phyloP scores from a whole-genome alignment of 495 filamentous ascomycete species.

The Pyronema domesticum region DNA sequence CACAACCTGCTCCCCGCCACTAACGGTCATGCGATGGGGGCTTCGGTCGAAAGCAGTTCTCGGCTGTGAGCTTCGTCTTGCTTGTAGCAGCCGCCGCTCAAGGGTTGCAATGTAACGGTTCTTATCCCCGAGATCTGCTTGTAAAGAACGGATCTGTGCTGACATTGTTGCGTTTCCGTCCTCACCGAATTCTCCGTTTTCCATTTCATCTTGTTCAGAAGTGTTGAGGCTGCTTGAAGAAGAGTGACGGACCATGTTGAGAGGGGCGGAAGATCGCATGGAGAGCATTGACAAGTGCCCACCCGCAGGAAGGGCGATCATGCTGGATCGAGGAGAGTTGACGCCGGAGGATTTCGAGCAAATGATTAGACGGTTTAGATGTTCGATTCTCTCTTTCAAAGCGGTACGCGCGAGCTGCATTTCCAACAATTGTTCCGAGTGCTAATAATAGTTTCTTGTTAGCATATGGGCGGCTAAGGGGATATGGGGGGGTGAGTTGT shows the following conservation, averaged over 20 bases:
- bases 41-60: conserved; percentile 49
- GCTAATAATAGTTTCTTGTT: conserved; percentile 23
- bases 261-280: conserved; percentile 53
- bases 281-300: conserved; percentile 35
- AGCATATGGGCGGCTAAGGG: background rate
- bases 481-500: background rate
- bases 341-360: conserved; percentile 91
- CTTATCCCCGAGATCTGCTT: conserved; percentile 85
- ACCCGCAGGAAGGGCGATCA: conserved; percentile 8
- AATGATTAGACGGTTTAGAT: conserved; percentile 86
- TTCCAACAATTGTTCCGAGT: conserved; percentile 93
- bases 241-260: conserved; percentile 49
- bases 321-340: conserved; percentile 40
- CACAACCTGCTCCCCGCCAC: conserved; percentile 36
- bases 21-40: conserved; percentile 7
- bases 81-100: conserved; percentile 81
- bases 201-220: conserved; percentile 44
- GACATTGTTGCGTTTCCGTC: conserved; percentile 69
- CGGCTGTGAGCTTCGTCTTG: conserved; percentile 74
- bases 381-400: conserved; percentile 90
- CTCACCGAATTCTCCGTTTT: conserved; percentile 57
- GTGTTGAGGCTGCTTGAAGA: conserved; percentile 42
- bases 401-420: conserved; percentile 95
- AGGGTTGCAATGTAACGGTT: conserved; percentile 90
- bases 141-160: conserved; percentile 69